Percentiles rank a stretch among this genome's conserved stretches.
Conservation (phyloP, 2,329 filamentous ascomycete genomes). For the Diaporthe sp. region DNA sequence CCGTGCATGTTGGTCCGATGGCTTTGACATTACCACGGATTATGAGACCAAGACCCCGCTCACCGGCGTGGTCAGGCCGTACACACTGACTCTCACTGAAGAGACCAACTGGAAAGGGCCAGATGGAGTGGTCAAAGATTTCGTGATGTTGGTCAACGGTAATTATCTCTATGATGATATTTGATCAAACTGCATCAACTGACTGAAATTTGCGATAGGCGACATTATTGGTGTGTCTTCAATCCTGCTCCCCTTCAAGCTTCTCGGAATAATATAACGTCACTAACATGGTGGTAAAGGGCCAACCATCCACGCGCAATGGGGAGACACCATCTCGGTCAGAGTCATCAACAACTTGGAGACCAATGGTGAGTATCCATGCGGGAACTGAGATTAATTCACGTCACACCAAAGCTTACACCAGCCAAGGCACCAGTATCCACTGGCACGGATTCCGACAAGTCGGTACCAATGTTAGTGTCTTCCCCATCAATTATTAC, state of each 20-base stretch:
- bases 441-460: constrained; percentile 67
- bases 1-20: constrained; percentile 48
- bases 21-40: constrained; percentile 50
- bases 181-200: constrained; percentile 33
- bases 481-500: too few species aligned
- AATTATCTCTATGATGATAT: constrained; percentile 48
- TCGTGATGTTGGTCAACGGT: constrained; percentile 64
- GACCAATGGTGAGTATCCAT: constrained; percentile 50
- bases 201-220: constrained; percentile 27
- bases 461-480: constrained; percentile 51
- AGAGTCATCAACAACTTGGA: constrained; percentile 76
- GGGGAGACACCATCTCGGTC: constrained; percentile 68
- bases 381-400: neutral
- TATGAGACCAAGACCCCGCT: constrained; percentile 46
- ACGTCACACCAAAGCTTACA: constrained; percentile 13
- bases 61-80: constrained; percentile 47
- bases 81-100: constrained; percentile 48
- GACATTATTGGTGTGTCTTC: constrained; percentile 35
- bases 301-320: constrained; percentile 66
- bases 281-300: constrained; percentile 50
- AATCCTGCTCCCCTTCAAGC: neutral
- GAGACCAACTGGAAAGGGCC: constrained; percentile 48
- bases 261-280: neutral
- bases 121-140: constrained; percentile 48
- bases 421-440: constrained; percentile 54